These are phyloP conservation scores for Beta corolliflora DNA, from an alignment of 179 eudicot species.

Conservation along the genomic window DNA sequence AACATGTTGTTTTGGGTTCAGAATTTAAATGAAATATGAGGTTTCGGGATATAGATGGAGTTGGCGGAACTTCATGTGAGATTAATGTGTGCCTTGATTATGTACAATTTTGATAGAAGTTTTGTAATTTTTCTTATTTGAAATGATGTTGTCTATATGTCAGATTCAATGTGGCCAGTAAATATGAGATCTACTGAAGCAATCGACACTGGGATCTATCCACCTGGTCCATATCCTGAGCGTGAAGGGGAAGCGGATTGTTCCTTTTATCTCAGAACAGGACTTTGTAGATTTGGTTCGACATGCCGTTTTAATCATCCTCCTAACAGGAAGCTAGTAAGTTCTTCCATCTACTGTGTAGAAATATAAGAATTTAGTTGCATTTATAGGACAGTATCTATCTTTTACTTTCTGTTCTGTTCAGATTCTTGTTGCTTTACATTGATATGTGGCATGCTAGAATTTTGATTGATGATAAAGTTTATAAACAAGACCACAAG, in stretches of 20 bases:
- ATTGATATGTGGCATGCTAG: constrained; percentile 6
- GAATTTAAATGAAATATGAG: no score
- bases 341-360: constrained; percentile 4
- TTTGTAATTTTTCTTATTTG: constrained; percentile 10
- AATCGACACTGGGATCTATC: constrained; percentile 77
- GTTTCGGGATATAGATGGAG: not conserved
- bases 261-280: constrained; percentile 94
- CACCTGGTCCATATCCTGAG: constrained; percentile 77
- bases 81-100: not conserved
- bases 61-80: not conserved
- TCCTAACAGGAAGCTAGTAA: constrained; percentile 81
- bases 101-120: not conserved
- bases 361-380: constrained; percentile 10
- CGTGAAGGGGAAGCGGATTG: constrained; percentile 99
- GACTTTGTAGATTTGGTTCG: constrained; percentile 88
- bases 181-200: constrained; percentile 64
- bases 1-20: not conserved
- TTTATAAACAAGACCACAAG: constrained; percentile 6
- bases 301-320: constrained; percentile 95
- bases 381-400: constrained; percentile 21
- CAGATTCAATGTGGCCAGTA: constrained; percentile 82
- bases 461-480: constrained; percentile 18
- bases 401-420: constrained; percentile 18
- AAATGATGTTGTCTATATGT: constrained; percentile 11
- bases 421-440: constrained; percentile 15